Percentiles rank a stretch among this genome's conserved stretches.
Evolutionary conservation across 441 rosid genomes (phyloP).

Genomic region (Pelargonium myrrhifolium): DNA sequence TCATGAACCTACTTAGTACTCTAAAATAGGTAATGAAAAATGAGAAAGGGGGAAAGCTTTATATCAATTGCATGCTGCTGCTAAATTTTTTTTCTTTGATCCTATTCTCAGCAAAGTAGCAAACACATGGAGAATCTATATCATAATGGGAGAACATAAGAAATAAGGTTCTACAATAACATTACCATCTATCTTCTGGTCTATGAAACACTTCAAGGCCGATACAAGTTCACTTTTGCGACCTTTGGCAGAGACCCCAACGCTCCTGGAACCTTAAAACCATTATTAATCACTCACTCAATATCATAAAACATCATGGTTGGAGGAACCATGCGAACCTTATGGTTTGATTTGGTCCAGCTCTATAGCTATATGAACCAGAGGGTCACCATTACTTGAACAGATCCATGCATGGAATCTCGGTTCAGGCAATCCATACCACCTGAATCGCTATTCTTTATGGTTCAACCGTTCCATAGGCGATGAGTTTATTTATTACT

Average conservation of each 20-base stretch:
- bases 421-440: too few relatives aligned
- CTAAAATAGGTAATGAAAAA: not conserved
- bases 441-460: too few relatives aligned
- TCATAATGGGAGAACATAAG: conserved; percentile 11
- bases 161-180: not conserved
- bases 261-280: conserved; percentile 38
- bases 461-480: too few relatives aligned
- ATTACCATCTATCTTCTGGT: conserved; percentile 42
- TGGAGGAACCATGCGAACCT: not conserved
- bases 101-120: not conserved
- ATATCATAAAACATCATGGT: not conserved
- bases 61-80: not conserved
- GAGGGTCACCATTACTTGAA: too few relatives aligned
- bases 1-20: not conserved
- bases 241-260: conserved; percentile 67
- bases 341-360: too few relatives aligned
- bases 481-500: too few relatives aligned
- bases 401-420: too few relatives aligned
- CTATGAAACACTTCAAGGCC: conserved; percentile 47
- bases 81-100: not conserved
- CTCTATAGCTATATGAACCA: too few relatives aligned
- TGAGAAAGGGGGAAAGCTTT: not conserved
- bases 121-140: conserved; percentile 4
- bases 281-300: conserved; percentile 7
- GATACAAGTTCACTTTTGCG: conserved; percentile 57